Conservation (phyloP, 305 asterid species). For the Ajuga reptans region DNA sequence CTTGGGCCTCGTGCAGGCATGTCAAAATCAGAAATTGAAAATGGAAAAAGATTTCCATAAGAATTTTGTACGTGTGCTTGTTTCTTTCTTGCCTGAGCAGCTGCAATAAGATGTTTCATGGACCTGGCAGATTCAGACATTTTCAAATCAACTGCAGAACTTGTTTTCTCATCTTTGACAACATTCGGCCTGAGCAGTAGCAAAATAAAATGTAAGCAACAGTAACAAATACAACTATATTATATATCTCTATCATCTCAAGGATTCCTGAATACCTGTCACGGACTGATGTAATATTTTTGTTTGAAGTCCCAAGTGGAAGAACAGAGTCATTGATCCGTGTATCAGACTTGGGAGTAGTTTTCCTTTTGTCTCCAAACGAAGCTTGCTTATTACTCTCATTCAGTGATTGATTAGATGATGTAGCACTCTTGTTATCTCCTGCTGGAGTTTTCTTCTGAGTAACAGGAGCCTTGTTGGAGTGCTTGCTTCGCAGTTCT, state of each 20-base stretch:
- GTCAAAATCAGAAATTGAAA: constrained; percentile 41
- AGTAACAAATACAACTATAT: constrained; percentile 16
- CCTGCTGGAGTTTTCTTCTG: constrained; percentile 37
- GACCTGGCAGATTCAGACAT: constrained; percentile 44
- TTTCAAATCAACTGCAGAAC: constrained; percentile 37
- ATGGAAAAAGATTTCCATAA: constrained; percentile 33
- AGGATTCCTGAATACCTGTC: constrained; percentile 48
- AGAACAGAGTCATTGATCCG: constrained; percentile 27
- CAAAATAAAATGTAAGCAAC: constrained; percentile 27
- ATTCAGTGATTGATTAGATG: constrained; percentile 32
- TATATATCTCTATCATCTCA: background rate
- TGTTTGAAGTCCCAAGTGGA: constrained; percentile 31
- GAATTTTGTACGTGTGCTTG: constrained; percentile 52
- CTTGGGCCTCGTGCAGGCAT: constrained; percentile 37
- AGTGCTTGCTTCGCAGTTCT: constrained; percentile 40
- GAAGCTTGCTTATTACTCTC: constrained; percentile 44
- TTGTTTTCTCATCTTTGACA: constrained; percentile 34
- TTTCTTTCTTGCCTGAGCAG: constrained; percentile 74
- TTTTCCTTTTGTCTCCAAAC: constrained; percentile 42
- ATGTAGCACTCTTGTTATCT: constrained; percentile 26
- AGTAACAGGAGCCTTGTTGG: constrained; percentile 34
- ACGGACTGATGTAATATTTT: constrained; percentile 26
- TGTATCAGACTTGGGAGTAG: constrained; percentile 38
- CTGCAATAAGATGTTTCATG: constrained; percentile 80
- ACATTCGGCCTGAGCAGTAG: constrained; percentile 46